Conservation (phyloP, 768 basidiomycete genomes). For the Fomitopsis serialis region DNA sequence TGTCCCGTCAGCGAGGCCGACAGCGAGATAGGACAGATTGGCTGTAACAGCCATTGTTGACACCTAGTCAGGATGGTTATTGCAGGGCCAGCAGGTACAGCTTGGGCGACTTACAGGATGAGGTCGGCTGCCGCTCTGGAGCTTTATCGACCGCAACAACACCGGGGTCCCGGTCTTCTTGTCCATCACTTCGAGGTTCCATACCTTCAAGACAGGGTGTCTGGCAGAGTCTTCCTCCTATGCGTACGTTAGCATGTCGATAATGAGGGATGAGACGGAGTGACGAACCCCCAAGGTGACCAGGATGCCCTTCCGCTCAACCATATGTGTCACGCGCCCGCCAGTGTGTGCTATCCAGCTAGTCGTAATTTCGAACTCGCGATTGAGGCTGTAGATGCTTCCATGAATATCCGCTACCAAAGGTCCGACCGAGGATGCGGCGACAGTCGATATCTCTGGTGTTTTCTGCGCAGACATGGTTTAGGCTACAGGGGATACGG, state of each 20-base stretch:
- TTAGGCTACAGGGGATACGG: not conserved
- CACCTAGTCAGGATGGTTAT: constrained; percentile 37
- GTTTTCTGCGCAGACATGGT: constrained; percentile 37
- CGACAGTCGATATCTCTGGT: constrained; percentile 68
- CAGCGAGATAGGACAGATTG: constrained; percentile 76
- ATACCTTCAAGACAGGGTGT: constrained; percentile 76
- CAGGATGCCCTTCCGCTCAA: constrained; percentile 72
- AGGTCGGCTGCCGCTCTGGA: constrained; percentile 70
- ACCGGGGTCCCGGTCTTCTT: constrained; percentile 57
- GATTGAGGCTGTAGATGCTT: constrained; percentile 69
- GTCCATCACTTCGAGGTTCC: constrained; percentile 75
- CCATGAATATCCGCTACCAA: constrained; percentile 86
- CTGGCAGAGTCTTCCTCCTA: constrained; percentile 74
- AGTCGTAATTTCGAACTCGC: constrained; percentile 61
- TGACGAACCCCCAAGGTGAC: constrained; percentile 80
- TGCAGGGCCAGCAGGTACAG: not conserved
- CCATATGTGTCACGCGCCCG: constrained; percentile 84
- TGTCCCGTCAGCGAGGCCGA: constrained; percentile 93
- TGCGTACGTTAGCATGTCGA: not conserved
- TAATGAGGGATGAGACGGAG: not conserved
- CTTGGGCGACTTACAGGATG: constrained; percentile 54
- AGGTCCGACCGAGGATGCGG: constrained; percentile 58
- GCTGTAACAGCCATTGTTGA: constrained; percentile 76
- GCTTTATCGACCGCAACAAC: constrained; percentile 69
- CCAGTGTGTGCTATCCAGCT: constrained; percentile 79